Base-by-base conservation (phyloP, 192 early-diverging fungal genomes). In the Umbelopsis sp. region DNA sequence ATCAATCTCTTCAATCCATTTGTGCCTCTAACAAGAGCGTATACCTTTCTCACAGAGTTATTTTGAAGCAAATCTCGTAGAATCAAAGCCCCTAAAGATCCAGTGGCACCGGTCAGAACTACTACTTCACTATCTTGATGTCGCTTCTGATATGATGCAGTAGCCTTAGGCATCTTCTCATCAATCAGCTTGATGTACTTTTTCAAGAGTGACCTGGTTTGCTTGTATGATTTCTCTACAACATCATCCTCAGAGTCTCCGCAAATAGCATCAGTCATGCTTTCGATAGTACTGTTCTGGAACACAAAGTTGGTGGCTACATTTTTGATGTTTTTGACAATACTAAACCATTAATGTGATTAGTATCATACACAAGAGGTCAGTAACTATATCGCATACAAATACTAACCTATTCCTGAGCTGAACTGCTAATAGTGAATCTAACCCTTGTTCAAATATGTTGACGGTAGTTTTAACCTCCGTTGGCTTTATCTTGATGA, bases 101-200 rank as follows among this genome's bases (percentile, higher is more conserved):
- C 80, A 29, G 76, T 81, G 12, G 73, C 73, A 32, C 80, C 80
- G 4, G 80, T 78, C 31, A 78, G 24, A 45, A 81, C 44, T 20
- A 78, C 62, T 9, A 77, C 73, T 43, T 69, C 68, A 16, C 21
- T 7, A 17, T 32, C 56, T n/a, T 4, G 12, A n/a, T 20, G 11
- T 16, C 34, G 68, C 70, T 45, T 70, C 14, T 8, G 41, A 21
- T 50, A 53, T n/a, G 56, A 36, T 8, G 5, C 45, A 67, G 32
- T n/a, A 12, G 43, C 25, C 32, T 1, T 51, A 68, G 38, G 70
- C 36, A 29, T 59, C 29, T 66, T 50, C 20, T 45, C 21, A 8
- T 74, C 38, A 50, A 71, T 71, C 1, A n/a, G 68, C 24, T 38
- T 36, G 6, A 73, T 16, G 31, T 78, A 78, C 11, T 66, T 44